Percentiles rank a stretch among this genome's conserved stretches.
phyloP scores from a whole-genome alignment of 2,329 filamentous ascomycete genomes.

The Cadophora gregata region DNA sequence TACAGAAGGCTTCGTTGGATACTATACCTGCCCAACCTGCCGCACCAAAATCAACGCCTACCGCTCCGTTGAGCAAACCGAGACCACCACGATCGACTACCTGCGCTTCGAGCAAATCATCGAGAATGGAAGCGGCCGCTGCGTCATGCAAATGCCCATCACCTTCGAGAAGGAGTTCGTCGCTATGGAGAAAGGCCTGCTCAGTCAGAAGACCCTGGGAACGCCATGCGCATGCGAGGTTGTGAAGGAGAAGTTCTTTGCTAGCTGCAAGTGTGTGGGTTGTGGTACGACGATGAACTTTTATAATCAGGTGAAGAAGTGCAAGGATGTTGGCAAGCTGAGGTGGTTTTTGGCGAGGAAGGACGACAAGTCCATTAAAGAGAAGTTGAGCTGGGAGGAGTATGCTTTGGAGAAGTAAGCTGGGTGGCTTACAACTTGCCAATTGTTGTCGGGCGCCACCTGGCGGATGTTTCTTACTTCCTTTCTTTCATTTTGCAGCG shows the following conservation, averaged over 20 bases:
- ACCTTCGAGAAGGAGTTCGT: slow-evolving; percentile 19
- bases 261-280: slow-evolving; percentile 6
- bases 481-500: not conserved
- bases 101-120: slow-evolving; percentile 22
- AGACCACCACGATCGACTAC: slow-evolving; percentile 5
- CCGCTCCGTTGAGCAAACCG: slow-evolving; percentile 14
- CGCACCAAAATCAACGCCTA: slow-evolving; percentile 16
- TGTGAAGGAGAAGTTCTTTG: slow-evolving; percentile 21
- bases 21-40: slow-evolving; percentile 13
- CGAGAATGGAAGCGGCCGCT: slow-evolving; percentile 14
- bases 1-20: slow-evolving; percentile 18
- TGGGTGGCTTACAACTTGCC: not conserved
- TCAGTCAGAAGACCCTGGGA: not conserved
- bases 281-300: slow-evolving; percentile 15
- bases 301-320: slow-evolving; percentile 17
- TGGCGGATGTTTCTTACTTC: not conserved
- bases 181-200: slow-evolving; percentile 10
- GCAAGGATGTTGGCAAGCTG: slow-evolving; percentile 15
- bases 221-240: slow-evolving; percentile 11
- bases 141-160: slow-evolving; percentile 15
- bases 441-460: not conserved
- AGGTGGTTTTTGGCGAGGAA: slow-evolving; percentile 18
- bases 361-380: slow-evolving; percentile 11
- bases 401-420: slow-evolving; percentile 7
- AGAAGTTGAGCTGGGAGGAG: not conserved